Conservation (phyloP, 768 basidiomycete species). For the Lactarius pseudohatsudake region DNA sequence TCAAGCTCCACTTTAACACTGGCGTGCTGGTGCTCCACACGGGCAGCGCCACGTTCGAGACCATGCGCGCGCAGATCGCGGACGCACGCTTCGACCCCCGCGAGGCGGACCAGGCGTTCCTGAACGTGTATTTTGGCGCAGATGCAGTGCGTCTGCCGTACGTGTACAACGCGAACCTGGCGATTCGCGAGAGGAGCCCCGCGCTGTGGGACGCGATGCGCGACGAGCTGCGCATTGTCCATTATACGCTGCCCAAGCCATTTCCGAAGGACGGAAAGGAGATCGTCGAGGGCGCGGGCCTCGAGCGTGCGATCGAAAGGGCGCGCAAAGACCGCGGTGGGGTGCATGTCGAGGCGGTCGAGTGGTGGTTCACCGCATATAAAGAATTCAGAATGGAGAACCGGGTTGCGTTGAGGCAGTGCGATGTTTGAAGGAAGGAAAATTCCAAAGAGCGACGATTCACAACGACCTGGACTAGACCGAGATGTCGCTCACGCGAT, state of each 20-base stretch:
- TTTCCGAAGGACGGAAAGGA: constrained; percentile 31
- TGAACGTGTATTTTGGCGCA: constrained; percentile 40
- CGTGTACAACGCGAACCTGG: constrained; percentile 41
- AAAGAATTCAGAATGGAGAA: constrained; percentile 29
- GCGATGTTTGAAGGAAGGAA: neutral
- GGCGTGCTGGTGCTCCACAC: constrained; percentile 39
- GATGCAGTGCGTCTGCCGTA: constrained; percentile 38
- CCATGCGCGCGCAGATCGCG: constrained; percentile 40
- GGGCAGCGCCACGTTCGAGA: constrained; percentile 33
- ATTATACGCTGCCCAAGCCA: constrained; percentile 38
- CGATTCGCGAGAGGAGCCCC: constrained; percentile 36
- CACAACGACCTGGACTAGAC: neutral
- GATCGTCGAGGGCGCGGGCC: constrained; percentile 29
- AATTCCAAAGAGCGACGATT: neutral
- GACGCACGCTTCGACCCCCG: constrained; percentile 40
- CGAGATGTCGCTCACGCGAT: neutral
- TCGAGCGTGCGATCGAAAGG: constrained; percentile 29
- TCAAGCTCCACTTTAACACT: constrained; percentile 41
- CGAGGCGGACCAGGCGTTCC: constrained; percentile 47
- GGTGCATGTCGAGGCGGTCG: constrained; percentile 30
- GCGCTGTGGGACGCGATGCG: constrained; percentile 36
- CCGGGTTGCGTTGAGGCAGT: constrained; percentile 1
- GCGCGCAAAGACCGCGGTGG: constrained; percentile 25
- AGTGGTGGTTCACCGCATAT: constrained; percentile 33
- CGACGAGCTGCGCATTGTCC: constrained; percentile 37